Evolutionary conservation across 352 stramenopile genomes (phyloP).

Genomic region (Bremia lactucae): DNA sequence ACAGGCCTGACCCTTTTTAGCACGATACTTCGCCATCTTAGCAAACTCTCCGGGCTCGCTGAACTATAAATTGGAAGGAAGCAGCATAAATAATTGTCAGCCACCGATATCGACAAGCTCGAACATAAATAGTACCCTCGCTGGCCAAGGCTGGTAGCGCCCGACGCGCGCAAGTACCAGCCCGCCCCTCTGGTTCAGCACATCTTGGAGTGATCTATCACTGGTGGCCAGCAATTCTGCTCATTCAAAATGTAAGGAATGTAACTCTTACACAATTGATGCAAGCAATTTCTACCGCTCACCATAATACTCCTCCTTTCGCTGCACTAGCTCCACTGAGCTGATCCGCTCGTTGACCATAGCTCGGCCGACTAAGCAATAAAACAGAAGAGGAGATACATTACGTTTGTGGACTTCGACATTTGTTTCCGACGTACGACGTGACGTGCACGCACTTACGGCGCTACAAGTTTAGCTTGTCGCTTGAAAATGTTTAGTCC

Average conservation of each 20-base stretch:
- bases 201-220: slow-evolving; percentile 38
- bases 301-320: slow-evolving; percentile 50
- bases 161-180: slow-evolving; percentile 70
- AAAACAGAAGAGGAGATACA: no score
- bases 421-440: no score
- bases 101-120: background rate
- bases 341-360: slow-evolving; percentile 35
- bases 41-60: slow-evolving; percentile 73
- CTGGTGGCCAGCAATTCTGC: slow-evolving; percentile 54
- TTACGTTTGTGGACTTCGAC: no score
- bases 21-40: slow-evolving; percentile 67
- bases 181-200: slow-evolving; percentile 69
- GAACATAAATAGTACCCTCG: slow-evolving; percentile 36
- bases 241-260: no score
- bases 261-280: background rate
- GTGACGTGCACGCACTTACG: no score
- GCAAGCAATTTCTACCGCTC: background rate
- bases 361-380: slow-evolving; percentile 3
- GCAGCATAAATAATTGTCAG: background rate
- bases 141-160: slow-evolving; percentile 75
- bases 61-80: no score
- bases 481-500: no score
- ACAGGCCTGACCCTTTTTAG: slow-evolving; percentile 65
- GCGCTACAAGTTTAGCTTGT: no score
- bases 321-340: slow-evolving; percentile 26